These are phyloP conservation scores for Pleurozium schreberi DNA, from an alignment of 225 moss, liverwort and hornwort genomes.

Conservation along the genomic window DNA sequence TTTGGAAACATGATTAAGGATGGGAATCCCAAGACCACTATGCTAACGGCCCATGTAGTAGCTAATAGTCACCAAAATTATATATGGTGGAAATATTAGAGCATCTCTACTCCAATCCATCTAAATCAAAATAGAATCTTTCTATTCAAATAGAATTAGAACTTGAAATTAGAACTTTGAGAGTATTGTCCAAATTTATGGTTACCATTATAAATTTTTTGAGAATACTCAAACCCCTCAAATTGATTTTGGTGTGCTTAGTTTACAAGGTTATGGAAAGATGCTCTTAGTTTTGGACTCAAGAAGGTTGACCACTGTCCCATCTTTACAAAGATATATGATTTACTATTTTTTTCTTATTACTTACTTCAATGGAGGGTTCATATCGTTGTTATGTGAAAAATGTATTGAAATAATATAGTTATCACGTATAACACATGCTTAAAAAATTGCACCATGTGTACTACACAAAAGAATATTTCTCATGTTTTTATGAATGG, in stretches of 20 bases:
- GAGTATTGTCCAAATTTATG: not conserved
- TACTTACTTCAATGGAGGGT: not conserved
- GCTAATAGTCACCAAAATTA: not conserved
- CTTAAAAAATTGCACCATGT: not conserved
- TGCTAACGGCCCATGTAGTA: no score
- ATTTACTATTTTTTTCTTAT: not conserved
- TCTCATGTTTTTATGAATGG: not conserved
- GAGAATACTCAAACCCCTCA: no score
- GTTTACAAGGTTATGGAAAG: accelerated
- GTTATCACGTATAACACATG: no score
- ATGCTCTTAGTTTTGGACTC: not conserved
- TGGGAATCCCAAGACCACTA: not conserved
- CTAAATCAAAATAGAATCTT: not conserved
- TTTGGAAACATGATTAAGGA: no score
- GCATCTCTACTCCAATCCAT: not conserved
- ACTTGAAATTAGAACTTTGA: not conserved
- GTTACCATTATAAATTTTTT: not conserved
- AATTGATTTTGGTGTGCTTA: not conserved
- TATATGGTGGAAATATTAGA: not conserved
- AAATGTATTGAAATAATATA: not conserved
- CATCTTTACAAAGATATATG: not conserved
- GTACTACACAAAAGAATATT: not conserved
- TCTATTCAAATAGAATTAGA: not conserved
- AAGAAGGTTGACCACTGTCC: not conserved
- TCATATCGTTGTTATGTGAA: not conserved